Conservation (phyloP, 164 flowering plant genomes). For the Umbilicus rupestris region DNA sequence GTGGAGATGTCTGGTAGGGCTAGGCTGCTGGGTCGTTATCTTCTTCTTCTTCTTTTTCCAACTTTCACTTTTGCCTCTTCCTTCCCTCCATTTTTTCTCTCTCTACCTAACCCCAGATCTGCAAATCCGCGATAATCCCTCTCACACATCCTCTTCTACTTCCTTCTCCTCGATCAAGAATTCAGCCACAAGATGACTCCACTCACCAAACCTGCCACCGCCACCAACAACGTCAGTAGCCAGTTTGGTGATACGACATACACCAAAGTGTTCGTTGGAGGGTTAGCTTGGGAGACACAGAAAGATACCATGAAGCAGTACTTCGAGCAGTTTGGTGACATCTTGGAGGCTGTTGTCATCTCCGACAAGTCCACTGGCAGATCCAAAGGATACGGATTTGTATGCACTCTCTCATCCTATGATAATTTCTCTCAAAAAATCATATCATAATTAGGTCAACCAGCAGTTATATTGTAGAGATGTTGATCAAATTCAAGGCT, state of each 20-base stretch:
- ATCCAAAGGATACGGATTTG: conserved; percentile 98
- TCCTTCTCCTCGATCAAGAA: conserved; percentile 14
- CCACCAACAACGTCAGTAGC: conserved; percentile 44
- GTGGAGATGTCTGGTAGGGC: conserved; percentile 22
- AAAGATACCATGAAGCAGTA: conserved; percentile 81
- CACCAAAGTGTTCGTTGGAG: conserved; percentile 95
- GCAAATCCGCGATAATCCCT: background rate
- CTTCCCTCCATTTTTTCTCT: conserved; percentile 14
- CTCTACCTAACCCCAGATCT: conserved; percentile 9
- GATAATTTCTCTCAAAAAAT: background rate
- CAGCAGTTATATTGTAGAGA: background rate
- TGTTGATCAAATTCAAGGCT: background rate
- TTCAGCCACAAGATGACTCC: conserved; percentile 14
- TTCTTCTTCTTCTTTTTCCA: conserved; percentile 21
- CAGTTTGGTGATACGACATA: conserved; percentile 89
- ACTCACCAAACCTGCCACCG: conserved; percentile 13
- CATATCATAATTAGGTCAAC: background rate
- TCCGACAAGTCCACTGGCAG: conserved; percentile 84
- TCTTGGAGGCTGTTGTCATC: conserved; percentile 92
- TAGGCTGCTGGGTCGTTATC: conserved; percentile 22
- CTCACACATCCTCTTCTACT: background rate
- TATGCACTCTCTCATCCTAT: conserved; percentile 20
- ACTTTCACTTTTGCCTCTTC: conserved; percentile 20
- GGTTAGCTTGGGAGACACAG: conserved; percentile 94
- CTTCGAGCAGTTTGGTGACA: conserved; percentile 91